Evolutionary conservation across 192 early-diverging fungal genomes (phyloP).

Genomic region (Entomortierella lignicola): DNA sequence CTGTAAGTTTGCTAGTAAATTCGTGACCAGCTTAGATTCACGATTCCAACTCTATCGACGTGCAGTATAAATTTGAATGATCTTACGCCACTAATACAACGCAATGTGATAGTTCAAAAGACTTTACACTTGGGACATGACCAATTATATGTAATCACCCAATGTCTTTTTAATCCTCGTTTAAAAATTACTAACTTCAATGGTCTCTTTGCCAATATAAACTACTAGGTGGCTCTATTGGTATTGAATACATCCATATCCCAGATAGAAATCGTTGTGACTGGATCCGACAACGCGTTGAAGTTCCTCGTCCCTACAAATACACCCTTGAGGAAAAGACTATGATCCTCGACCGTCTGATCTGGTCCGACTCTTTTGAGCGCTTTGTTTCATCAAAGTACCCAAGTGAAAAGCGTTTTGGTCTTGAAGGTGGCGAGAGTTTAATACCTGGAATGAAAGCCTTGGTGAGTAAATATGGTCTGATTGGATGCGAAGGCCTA

Average conservation of each 20-base stretch:
- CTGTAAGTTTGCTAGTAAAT: no score
- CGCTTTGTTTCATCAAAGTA: constrained; percentile 96
- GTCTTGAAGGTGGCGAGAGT: constrained; percentile 96
- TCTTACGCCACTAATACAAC: no score
- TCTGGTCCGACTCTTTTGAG: constrained; percentile 98
- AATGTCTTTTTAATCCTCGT: no score
- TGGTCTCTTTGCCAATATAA: not conserved
- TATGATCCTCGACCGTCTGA: constrained; percentile 94
- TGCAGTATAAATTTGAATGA: no score
- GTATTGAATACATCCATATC: constrained; percentile 99
- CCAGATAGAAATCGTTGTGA: constrained; percentile 95
- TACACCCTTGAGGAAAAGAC: constrained; percentile 92
- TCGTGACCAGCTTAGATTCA: no score
- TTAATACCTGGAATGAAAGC: constrained; percentile 99
- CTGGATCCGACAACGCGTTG: constrained; percentile 94
- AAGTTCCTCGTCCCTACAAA: constrained; percentile 89
- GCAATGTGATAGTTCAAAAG: no score
- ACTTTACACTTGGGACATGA: no score
- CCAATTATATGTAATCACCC: no score
- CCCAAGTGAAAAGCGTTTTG: constrained; percentile 97
- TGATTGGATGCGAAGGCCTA: no score
- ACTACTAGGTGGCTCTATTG: constrained; percentile 81
- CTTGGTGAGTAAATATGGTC: constrained; percentile 67
- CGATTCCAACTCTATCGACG: no score
- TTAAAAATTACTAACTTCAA: not conserved